Base-by-base conservation (phyloP, 768 basidiomycete genomes). In the Mycena vitilis region DNA sequence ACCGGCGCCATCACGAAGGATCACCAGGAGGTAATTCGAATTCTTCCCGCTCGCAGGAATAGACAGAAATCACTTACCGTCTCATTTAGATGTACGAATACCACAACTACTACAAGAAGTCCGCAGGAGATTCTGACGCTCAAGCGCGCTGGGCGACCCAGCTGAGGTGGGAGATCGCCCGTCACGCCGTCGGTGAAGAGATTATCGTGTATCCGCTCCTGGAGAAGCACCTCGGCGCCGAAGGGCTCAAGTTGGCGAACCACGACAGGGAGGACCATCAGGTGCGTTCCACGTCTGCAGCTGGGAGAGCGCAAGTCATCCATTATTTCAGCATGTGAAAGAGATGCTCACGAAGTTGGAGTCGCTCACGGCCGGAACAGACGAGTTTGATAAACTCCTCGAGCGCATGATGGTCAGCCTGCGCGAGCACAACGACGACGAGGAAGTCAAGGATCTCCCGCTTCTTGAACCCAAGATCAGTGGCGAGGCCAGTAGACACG, bases 161-260 rank as follows among this genome's bases (percentile, higher is more conserved):
- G 73, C 78, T 89, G 5, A 81, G 78, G 15, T 90, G 88, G 89
- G 88, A 88, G 76, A 79, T 90, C 48, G 88, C 88, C 2, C 82
- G 87, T 0, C 89, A 90, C 66, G 85, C 88, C 4, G 84, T 86
- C 9, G 87, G 84, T 20, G 89, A 90, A 74, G 89, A 91, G 75
- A 83, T 89, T 48, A 81, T 90, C 45, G 85, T 89, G 0, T 90
- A 90, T 72, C 89, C 89, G 16, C 80, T 88, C 51, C 84, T 89
- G 81, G 88, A 40, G 38, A 6, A 40, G 38, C 38, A 40, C 13
- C 38, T 40, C 38, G 38, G 38, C 8, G 38, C 38, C 6, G 38
- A 40, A 40, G 38, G 38, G 13, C 38, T 6, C 13, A 40, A 40
- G 38, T 13, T 89, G 20, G 85, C 88, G 0, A 83, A 88, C 66